A percentile compares a stretch with the other conserved stretches of the same genome.
These are phyloP conservation scores for Candida loeiensis DNA, from an alignment of 805 yeast species.

Conservation along the genomic window DNA sequence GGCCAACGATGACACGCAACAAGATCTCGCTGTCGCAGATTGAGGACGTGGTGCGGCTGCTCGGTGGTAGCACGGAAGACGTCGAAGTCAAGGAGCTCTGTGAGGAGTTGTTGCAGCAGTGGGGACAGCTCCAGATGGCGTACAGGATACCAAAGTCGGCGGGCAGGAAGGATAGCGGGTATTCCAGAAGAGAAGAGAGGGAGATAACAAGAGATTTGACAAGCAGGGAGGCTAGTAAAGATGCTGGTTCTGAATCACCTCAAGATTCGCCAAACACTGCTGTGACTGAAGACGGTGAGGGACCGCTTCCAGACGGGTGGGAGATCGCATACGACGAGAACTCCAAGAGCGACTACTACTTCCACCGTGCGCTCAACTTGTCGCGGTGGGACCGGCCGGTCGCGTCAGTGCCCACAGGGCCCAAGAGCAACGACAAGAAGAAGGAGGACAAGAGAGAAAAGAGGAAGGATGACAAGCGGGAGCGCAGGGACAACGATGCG, in stretches of 20 bases:
- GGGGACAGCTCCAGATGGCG: constrained; percentile 78
- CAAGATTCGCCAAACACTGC: neutral
- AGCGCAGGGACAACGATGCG: constrained; percentile 4
- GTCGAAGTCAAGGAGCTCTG: constrained; percentile 36
- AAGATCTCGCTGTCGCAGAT: constrained; percentile 72
- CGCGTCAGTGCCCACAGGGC: constrained; percentile 31
- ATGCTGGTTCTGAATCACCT: constrained; percentile 12
- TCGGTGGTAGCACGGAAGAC: constrained; percentile 26
- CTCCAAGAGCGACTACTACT: constrained; percentile 50
- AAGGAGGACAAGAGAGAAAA: constrained; percentile 3
- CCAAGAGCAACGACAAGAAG: constrained; percentile 15
- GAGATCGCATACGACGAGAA: constrained; percentile 49
- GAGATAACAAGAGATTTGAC: neutral
- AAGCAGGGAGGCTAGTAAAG: neutral
- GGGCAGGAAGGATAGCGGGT: constrained; percentile 7
- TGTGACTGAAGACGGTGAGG: constrained; percentile 8
- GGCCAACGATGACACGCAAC: constrained; percentile 65
- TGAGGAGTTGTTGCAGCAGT: constrained; percentile 49
- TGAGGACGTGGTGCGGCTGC: constrained; percentile 54
- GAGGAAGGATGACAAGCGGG: constrained; percentile 4
- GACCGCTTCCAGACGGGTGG: constrained; percentile 62
- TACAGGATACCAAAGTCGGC: constrained; percentile 72
- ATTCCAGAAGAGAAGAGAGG: constrained; percentile 17
- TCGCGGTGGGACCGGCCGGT: constrained; percentile 64
- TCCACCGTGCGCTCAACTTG: constrained; percentile 43